Evolutionary conservation across 495 filamentous ascomycete genomes (phyloP).

Genomic region (Podospora fimiseda): DNA sequence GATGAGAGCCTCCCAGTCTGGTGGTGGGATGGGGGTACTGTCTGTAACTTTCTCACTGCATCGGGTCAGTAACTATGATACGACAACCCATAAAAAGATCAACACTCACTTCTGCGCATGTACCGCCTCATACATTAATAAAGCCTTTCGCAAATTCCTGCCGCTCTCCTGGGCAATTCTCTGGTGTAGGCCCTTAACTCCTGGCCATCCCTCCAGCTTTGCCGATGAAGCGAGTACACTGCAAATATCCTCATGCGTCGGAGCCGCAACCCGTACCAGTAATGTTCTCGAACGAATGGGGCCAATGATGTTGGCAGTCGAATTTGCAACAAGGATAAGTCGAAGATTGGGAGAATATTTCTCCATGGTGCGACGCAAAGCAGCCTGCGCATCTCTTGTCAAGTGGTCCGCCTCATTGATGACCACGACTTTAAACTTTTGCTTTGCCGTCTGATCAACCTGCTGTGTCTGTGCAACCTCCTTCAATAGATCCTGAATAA

Average conservation of each 20-base stretch:
- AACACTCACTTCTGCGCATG: constrained; percentile 84
- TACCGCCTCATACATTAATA: constrained; percentile 94
- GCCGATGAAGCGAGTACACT: constrained; percentile 67
- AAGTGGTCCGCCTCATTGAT: constrained; percentile 99
- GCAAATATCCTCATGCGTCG: constrained; percentile 77
- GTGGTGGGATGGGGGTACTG: constrained; percentile 79
- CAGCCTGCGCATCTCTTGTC: constrained; percentile 90
- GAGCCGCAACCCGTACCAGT: constrained; percentile 86
- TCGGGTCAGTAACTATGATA: constrained; percentile 7
- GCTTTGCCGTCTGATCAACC: constrained; percentile 80
- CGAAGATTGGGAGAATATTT: constrained; percentile 95
- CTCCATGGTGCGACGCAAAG: constrained; percentile 93
- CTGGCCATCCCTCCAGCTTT: constrained; percentile 67
- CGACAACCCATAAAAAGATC: neutral
- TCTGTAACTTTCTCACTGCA: constrained; percentile 84
- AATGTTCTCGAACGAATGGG: constrained; percentile 86
- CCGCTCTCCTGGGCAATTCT: constrained; percentile 89
- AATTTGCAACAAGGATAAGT: constrained; percentile 86
- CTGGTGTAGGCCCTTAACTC: constrained; percentile 62
- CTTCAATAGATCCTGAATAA: constrained; percentile 91
- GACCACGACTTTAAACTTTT: constrained; percentile 95
- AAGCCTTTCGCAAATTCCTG: constrained; percentile 78
- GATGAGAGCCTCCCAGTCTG: constrained; percentile 93
- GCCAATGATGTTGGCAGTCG: constrained; percentile 94
- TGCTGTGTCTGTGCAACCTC: constrained; percentile 98